A percentile compares a stretch with the other conserved stretches of the same genome.
Evolutionary conservation across 768 basidiomycete species (phyloP).

Genomic region (Suillus fuscotomentosus): DNA sequence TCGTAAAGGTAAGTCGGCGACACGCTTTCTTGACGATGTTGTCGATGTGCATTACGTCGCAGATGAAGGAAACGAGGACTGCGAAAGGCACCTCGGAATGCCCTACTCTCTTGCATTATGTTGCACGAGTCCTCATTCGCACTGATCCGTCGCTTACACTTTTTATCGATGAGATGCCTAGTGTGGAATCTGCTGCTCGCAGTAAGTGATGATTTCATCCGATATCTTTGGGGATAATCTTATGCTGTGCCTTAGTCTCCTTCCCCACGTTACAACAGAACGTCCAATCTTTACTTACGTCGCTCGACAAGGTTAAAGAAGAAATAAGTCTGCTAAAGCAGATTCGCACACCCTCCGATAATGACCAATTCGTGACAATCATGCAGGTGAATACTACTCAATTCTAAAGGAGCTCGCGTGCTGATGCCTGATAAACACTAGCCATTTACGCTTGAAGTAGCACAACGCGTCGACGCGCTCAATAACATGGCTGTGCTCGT

Average conservation of each 20-base stretch:
- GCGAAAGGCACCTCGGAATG: slow-evolving; percentile 64
- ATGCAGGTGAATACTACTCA: slow-evolving; percentile 56
- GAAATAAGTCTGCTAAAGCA: slow-evolving; percentile 51
- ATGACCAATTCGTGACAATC: slow-evolving; percentile 63
- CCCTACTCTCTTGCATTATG: slow-evolving; percentile 88
- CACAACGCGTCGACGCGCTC: slow-evolving; percentile 60
- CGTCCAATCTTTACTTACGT: slow-evolving; percentile 54
- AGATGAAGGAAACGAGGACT: slow-evolving; percentile 86
- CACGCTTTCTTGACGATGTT: neutral
- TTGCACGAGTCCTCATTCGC: slow-evolving; percentile 72
- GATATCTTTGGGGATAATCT: neutral
- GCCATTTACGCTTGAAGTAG: slow-evolving; percentile 52
- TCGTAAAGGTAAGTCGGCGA: slow-evolving; percentile 62
- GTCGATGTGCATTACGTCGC: neutral
- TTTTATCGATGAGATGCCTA: slow-evolving; percentile 81
- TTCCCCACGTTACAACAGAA: slow-evolving; percentile 60
- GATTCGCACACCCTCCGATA: slow-evolving; percentile 25
- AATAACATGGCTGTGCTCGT: slow-evolving; percentile 57
- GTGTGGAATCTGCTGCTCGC: slow-evolving; percentile 79
- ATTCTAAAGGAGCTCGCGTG: neutral
- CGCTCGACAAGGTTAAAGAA: slow-evolving; percentile 52
- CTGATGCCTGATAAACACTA: slow-evolving; percentile 18
- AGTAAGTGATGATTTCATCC: slow-evolving; percentile 37
- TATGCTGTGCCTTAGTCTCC: slow-evolving; percentile 53
- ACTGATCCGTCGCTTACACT: slow-evolving; percentile 61